Percentiles rank a stretch among this genome's conserved stretches.
Evolutionary conservation across 2,329 filamentous ascomycete species (phyloP).

Genomic region (Talaromyces pinophilus): DNA sequence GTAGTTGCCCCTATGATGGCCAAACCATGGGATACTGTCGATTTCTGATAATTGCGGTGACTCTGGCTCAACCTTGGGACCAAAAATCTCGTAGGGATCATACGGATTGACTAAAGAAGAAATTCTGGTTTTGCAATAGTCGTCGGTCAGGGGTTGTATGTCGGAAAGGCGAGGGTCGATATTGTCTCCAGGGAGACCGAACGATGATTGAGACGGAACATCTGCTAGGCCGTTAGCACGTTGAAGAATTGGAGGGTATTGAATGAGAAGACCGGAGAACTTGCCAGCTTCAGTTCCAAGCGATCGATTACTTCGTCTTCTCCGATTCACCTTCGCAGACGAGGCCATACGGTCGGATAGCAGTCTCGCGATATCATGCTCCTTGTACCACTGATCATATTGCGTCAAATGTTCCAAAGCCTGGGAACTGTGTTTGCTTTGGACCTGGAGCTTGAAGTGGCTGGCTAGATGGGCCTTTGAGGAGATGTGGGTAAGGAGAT

Average conservation of each 20-base stretch:
- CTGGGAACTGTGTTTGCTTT: conserved; percentile 65
- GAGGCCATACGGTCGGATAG: conserved; percentile 78
- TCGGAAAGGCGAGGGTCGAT: conserved; percentile 22
- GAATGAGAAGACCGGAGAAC: not conserved
- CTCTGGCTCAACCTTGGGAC: conserved; percentile 13
- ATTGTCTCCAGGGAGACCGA: conserved; percentile 16
- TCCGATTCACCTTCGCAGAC: conserved; percentile 71
- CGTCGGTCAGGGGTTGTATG: not conserved
- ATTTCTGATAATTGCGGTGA: conserved; percentile 6
- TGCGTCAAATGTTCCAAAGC: conserved; percentile 63
- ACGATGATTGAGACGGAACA: conserved; percentile 1
- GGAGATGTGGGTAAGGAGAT: conserved; percentile 85
- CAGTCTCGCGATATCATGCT: conserved; percentile 68
- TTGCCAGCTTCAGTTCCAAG: not conserved
- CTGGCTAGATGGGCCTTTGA: conserved; percentile 90
- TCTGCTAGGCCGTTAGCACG: conserved; percentile 1
- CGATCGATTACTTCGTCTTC: conserved; percentile 37
- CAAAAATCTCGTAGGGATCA: not conserved
- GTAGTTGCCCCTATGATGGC: not conserved
- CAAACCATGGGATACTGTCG: not conserved
- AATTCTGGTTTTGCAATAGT: not conserved
- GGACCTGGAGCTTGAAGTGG: conserved; percentile 78
- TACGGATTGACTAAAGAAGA: not conserved
- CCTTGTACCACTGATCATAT: conserved; percentile 78
- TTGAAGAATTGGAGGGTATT: not conserved